These are phyloP conservation scores for Ceratocystis eucalypticola DNA, from an alignment of 2,329 filamentous ascomycete genomes.

Conservation along the genomic window DNA sequence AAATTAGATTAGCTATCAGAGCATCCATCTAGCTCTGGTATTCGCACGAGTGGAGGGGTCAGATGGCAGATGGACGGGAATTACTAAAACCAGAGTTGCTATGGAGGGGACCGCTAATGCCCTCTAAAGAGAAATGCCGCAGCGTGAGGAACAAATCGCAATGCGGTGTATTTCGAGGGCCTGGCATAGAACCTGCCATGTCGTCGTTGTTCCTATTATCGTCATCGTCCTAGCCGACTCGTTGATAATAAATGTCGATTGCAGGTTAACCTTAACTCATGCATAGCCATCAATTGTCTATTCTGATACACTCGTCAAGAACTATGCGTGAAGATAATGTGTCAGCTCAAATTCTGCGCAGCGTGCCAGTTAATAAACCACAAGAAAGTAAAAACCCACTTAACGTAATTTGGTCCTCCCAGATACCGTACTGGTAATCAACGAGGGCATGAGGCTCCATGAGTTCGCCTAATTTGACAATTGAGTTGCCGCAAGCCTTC, in stretches of 20 bases:
- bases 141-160: not conserved
- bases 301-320: conserved; percentile 5
- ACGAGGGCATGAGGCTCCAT: conserved; percentile 88
- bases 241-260: too few species aligned
- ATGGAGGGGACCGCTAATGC: not conserved
- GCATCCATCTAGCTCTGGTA: not conserved
- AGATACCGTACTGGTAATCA: conserved; percentile 93
- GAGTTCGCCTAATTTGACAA: conserved; percentile 70
- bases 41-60: not conserved
- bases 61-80: not conserved
- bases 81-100: not conserved
- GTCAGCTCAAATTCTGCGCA: conserved; percentile 5
- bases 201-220: not conserved
- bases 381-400: conserved; percentile 41
- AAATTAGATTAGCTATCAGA: not conserved
- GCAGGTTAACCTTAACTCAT: too few species aligned
- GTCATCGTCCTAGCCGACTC: too few species aligned
- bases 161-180: not conserved
- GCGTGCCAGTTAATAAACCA: conserved; percentile 14
- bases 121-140: not conserved
- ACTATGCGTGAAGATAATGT: not conserved
- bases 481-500: conserved; percentile 66
- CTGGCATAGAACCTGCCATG: not conserved
- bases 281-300: not conserved
- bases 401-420: conserved; percentile 80